Base-by-base conservation (phyloP, 495 filamentous ascomycete genomes). In the Trichoderma virens region DNA sequence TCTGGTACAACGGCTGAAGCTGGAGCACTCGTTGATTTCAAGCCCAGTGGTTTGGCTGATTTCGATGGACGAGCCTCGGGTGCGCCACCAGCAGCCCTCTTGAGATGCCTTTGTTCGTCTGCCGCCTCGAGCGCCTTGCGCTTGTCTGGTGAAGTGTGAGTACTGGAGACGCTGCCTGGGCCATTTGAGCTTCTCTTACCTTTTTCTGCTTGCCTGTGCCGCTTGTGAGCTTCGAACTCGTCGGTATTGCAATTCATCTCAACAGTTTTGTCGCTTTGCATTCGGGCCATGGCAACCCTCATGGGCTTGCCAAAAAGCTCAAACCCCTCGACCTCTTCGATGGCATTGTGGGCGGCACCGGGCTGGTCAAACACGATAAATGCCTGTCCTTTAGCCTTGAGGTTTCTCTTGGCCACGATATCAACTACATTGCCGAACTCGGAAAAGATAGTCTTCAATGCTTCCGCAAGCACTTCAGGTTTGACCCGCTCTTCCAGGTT, bases 401-500 rank as follows among this genome's bases (percentile, higher is more conserved):
- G 79, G 72, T 93, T 96, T 59, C 82, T 89, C 80, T 98, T 98
- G 43, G 92, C 92, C 63, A 98, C 85, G 65, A 99, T 85, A 65
- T 99, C 94, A 69, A 98, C 78, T 69, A 99, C 83, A 63, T 81
- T 90, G 70, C 94, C 94, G 75, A 92, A 97, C 71, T 97, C 91
- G 56, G 85, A 85, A 78, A 99, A 99, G 71, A 98, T 85, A 69
- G 88, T 85, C 5, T 71, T 70, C 27, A 98, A 81, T 0, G 90
- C 83, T 67, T 88, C 83, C 68, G 88, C 92, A 20, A 98, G 83
- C 43, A 86, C 72, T 23, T 90, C 87, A 62, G 90, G 80, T 71
- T 97, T 97, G 74, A 97, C 87, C 67, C 88, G 85, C 81, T 98
- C 95, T 76, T 97, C 90, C 65, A 98, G 86, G 74, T 97, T 97